Conservation (phyloP, 1,139 yeast species). For the Diutina catenulata region DNA sequence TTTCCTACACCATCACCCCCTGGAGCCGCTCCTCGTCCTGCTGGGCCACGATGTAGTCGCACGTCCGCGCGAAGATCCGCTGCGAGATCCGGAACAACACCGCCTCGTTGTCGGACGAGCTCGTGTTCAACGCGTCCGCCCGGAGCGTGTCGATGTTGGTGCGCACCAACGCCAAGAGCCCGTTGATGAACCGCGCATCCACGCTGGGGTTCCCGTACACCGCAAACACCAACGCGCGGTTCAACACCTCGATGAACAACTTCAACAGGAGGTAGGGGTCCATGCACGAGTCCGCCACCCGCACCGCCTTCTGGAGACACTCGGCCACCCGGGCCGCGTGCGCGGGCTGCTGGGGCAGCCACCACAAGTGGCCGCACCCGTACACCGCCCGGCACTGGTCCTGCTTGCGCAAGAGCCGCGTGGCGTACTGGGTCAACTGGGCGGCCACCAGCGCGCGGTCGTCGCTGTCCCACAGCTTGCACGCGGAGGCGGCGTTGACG, state of each 20-base stretch:
- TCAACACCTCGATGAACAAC: slow-evolving; percentile 79
- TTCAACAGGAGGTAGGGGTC: slow-evolving; percentile 71
- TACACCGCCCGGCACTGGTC: slow-evolving; percentile 92
- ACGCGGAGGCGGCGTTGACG: slow-evolving; percentile 49
- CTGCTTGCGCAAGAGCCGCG: slow-evolving; percentile 78
- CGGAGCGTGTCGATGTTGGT: slow-evolving; percentile 55
- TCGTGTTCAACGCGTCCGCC: slow-evolving; percentile 15
- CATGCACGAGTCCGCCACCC: slow-evolving; percentile 91
- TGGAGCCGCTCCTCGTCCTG: slow-evolving; percentile 56
- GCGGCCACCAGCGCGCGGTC: slow-evolving; percentile 75
- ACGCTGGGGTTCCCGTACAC: slow-evolving; percentile 71
- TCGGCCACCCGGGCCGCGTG: slow-evolving; percentile 24
- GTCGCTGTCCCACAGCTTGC: slow-evolving; percentile 46
- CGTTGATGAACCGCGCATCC: slow-evolving; percentile 67
- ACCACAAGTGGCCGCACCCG: slow-evolving; percentile 85
- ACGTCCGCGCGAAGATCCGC: slow-evolving; percentile 49
- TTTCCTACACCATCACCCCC: slow-evolving; percentile 18
- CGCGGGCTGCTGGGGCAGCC: slow-evolving; percentile 36
- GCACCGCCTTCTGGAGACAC: slow-evolving; percentile 50
- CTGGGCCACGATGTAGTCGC: slow-evolving; percentile 55
- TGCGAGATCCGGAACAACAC: slow-evolving; percentile 21
- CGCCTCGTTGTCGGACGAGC: slow-evolving; percentile 23
- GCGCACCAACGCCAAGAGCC: slow-evolving; percentile 72
- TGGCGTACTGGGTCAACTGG: slow-evolving; percentile 77
- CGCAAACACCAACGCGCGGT: slow-evolving; percentile 74